phyloP scores from a whole-genome alignment of 768 basidiomycete species.

The Pholiota microspora region DNA sequence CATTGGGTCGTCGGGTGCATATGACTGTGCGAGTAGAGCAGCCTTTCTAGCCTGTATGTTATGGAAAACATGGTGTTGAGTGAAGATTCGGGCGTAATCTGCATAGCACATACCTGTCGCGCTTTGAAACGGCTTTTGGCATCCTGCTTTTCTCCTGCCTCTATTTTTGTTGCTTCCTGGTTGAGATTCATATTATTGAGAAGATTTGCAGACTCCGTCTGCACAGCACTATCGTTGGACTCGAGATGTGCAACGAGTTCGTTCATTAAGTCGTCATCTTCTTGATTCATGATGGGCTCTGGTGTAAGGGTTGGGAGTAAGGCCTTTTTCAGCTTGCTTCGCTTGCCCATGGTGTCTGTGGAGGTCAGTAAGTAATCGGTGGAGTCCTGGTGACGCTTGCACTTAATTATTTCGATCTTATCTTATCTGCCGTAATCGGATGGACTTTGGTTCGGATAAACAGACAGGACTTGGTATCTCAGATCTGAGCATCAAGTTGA shows the following conservation, averaged over 20 bases:
- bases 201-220: constrained; percentile 46
- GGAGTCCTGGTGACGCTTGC: not conserved
- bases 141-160: constrained; percentile 44
- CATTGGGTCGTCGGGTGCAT: constrained; percentile 52
- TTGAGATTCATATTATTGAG: constrained; percentile 46
- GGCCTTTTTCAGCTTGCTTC: constrained; percentile 52
- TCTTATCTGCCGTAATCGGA: constrained; percentile 8
- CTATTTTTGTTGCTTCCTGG: constrained; percentile 27
- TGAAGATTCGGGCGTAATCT: not conserved
- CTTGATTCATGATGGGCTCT: constrained; percentile 27
- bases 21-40: constrained; percentile 55
- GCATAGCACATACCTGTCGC: constrained; percentile 52
- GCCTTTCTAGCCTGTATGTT: constrained; percentile 69
- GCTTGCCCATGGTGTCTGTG: constrained; percentile 45
- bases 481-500: not conserved
- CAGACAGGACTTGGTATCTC: constrained; percentile 1
- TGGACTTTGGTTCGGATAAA: not conserved
- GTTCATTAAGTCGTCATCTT: constrained; percentile 65
- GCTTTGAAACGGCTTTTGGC: constrained; percentile 67
- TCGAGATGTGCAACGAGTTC: constrained; percentile 79
- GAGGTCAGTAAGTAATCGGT: not conserved
- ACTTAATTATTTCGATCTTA: constrained; percentile 7
- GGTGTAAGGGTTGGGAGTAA: constrained; percentile 28
- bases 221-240: constrained; percentile 49
- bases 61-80: constrained; percentile 4